phyloP scores from a whole-genome alignment of 169 alveolate species.

The Sarcocystis neurona region DNA sequence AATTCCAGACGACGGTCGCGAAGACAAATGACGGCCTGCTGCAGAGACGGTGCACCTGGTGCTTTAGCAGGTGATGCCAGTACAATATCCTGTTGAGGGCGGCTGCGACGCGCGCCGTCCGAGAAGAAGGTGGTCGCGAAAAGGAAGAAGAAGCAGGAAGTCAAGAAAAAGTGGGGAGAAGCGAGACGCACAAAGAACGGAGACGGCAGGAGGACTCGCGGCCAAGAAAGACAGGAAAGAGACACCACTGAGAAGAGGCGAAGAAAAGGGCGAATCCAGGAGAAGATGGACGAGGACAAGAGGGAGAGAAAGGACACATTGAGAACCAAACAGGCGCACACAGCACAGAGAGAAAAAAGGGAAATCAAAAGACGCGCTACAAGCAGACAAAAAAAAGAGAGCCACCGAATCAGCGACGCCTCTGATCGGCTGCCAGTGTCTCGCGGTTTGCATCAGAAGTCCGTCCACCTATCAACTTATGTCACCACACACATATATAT shows the following conservation, averaged over 20 bases:
- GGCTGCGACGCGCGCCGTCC: too few relatives aligned
- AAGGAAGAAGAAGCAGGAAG: too few relatives aligned
- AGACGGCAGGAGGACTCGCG: neutral
- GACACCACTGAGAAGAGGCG: neutral
- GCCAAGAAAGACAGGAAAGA: neutral
- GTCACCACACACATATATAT: too few relatives aligned
- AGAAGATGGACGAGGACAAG: neutral
- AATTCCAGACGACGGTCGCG: constrained; percentile 40
- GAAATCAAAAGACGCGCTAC: too few relatives aligned
- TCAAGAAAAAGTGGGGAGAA: neutral
- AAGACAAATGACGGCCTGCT: constrained; percentile 28
- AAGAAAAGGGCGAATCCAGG: neutral
- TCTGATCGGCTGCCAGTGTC: too few relatives aligned
- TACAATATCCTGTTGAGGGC: neutral
- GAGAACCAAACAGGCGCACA: neutral
- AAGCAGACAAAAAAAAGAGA: too few relatives aligned
- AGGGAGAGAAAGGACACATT: neutral
- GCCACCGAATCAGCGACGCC: too few relatives aligned
- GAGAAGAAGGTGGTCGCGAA: too few relatives aligned
- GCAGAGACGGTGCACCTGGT: constrained; percentile 30
- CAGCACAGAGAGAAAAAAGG: neutral
- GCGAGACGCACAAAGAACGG: neutral
- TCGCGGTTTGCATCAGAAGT: too few relatives aligned
- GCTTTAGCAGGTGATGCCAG: constrained; percentile 24
- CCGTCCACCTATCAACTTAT: too few relatives aligned